A percentile compares a stretch with the other conserved stretches of the same genome.
Conservation (phyloP, 139 green algal genomes). For the Ettlia oleoabundans region DNA sequence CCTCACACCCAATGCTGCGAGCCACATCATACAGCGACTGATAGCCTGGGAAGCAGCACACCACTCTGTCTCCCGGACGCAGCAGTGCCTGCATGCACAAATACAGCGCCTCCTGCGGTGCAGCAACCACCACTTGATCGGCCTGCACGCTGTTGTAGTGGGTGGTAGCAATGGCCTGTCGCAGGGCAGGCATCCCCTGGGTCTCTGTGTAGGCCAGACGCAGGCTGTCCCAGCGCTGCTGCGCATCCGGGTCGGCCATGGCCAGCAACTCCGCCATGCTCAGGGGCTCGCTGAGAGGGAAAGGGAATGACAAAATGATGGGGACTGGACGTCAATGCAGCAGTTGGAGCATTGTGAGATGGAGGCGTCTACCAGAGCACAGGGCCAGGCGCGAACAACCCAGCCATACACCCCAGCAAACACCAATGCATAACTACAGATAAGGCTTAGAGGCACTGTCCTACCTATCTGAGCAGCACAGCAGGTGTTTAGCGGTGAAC, state of each 20-base stretch:
- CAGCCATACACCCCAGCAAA: no score
- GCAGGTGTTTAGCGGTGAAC: slow-evolving; percentile 59
- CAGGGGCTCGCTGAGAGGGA: slow-evolving; percentile 67
- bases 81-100: slow-evolving; percentile 59
- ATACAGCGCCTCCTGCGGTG: slow-evolving; percentile 38
- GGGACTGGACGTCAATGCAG: no score
- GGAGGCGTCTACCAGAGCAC: no score
- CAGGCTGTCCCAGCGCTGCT: slow-evolving; percentile 54
- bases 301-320: no score
- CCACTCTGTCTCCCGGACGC: slow-evolving; percentile 70
- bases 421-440: no score
- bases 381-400: no score
- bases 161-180: slow-evolving; percentile 46
- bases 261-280: slow-evolving; percentile 59
- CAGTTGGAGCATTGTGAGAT: no score
- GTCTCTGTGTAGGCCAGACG: slow-evolving; percentile 70
- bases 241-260: slow-evolving; percentile 47
- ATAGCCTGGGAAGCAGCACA: slow-evolving; percentile 72
- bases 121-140: slow-evolving; percentile 28
- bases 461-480: slow-evolving; percentile 73
- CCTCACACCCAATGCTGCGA: slow-evolving; percentile 50
- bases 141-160: slow-evolving; percentile 19
- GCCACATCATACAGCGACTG: slow-evolving; percentile 79
- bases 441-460: no score
- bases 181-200: slow-evolving; percentile 60